Conservation (phyloP, 768 basidiomycete species). For the Tricholoma saponaceum region DNA sequence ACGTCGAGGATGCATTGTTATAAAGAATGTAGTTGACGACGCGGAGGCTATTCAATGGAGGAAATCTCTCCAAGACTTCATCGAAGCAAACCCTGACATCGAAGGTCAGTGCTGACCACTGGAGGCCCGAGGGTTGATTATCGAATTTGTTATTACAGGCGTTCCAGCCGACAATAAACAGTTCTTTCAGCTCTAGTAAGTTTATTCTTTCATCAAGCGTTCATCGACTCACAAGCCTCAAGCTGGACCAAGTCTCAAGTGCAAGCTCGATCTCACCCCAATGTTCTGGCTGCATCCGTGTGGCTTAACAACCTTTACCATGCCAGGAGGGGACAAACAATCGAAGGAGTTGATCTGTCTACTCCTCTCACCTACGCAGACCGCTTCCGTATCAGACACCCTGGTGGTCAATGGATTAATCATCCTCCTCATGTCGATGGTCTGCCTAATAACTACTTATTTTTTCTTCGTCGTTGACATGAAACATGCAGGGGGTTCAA, state of each 20-base stretch:
- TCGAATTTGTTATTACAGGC: slow-evolving; percentile 31
- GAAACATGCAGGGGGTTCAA: slow-evolving; percentile 50
- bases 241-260: slow-evolving; percentile 52
- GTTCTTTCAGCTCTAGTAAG: slow-evolving; percentile 71
- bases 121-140: no score
- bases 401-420: slow-evolving; percentile 51
- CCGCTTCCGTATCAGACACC: slow-evolving; percentile 68
- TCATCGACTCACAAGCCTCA: neutral
- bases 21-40: slow-evolving; percentile 56
- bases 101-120: slow-evolving; percentile 39
- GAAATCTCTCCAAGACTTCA: slow-evolving; percentile 48
- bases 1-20: slow-evolving; percentile 55
- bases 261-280: slow-evolving; percentile 65
- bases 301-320: slow-evolving; percentile 70
- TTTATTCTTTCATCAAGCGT: slow-evolving; percentile 2
- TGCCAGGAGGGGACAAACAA: slow-evolving; percentile 28
- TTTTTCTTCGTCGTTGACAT: neutral
- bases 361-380: slow-evolving; percentile 70
- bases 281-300: slow-evolving; percentile 48
- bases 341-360: slow-evolving; percentile 55
- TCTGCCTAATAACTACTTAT: slow-evolving; percentile 14
- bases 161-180: slow-evolving; percentile 57
- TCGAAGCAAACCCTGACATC: slow-evolving; percentile 51
- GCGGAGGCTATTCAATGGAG: slow-evolving; percentile 57
- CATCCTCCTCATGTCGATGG: slow-evolving; percentile 45